Conservation (phyloP, 164 flowering plant genomes). For the Vitis rupestris region DNA sequence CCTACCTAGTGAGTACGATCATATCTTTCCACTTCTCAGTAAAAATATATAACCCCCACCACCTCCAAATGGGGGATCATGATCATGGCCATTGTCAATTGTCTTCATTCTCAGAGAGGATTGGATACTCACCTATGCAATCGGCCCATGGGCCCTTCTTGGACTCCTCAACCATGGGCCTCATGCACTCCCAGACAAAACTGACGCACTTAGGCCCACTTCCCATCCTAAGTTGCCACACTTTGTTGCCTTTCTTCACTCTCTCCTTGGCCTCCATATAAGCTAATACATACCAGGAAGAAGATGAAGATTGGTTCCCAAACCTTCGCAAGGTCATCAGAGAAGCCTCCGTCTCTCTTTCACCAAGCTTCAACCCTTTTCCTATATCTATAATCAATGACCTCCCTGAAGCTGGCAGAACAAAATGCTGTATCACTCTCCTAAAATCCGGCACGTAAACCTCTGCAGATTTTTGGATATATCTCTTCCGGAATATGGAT, state of each 20-base stretch:
- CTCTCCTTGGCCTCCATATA: conserved; percentile 61
- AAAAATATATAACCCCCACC: too few species aligned
- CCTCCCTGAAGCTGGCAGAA: conserved; percentile 57
- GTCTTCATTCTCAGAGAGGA: neutral
- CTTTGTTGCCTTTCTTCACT: conserved; percentile 58
- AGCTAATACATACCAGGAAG: conserved; percentile 65
- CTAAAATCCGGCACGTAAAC: conserved; percentile 59
- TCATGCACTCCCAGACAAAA: conserved; percentile 47
- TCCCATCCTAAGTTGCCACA: conserved; percentile 70
- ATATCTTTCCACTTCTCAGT: too few species aligned
- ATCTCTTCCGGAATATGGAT: conserved; percentile 28
- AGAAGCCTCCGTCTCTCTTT: conserved; percentile 52
- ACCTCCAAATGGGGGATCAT: neutral
- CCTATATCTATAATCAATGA: conserved; percentile 46
- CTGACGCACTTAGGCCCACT: conserved; percentile 59
- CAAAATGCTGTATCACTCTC: conserved; percentile 48
- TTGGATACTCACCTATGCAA: conserved; percentile 37
- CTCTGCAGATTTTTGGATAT: conserved; percentile 21
- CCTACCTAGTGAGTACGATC: too few species aligned
- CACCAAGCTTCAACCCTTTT: conserved; percentile 45
- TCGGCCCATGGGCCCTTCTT: conserved; percentile 56
- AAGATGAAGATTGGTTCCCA: conserved; percentile 69
- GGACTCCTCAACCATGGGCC: conserved; percentile 43
- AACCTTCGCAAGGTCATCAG: conserved; percentile 62
- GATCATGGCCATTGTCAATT: too few species aligned